Conservation (phyloP, 1,284 basidiomycete species). For the Pholiota adiposa region DNA sequence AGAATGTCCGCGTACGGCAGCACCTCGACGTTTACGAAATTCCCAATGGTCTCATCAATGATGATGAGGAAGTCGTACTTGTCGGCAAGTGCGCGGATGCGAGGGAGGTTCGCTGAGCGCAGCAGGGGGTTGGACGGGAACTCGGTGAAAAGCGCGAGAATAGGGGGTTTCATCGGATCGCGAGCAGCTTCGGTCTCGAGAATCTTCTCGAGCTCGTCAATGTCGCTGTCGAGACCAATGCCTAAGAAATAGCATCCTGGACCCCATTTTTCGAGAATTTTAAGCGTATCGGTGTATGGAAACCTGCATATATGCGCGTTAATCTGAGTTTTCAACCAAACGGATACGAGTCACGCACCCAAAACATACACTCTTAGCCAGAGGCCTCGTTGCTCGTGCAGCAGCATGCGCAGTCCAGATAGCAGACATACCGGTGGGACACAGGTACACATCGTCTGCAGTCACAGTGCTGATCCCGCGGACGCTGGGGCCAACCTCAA, state of each 20-base stretch:
- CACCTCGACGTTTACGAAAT: constrained; percentile 95
- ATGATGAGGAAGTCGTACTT: constrained; percentile 89
- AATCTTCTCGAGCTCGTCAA: constrained; percentile 73
- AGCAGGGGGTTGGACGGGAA: constrained; percentile 96
- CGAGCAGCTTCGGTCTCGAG: constrained; percentile 51
- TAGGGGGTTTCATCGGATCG: constrained; percentile 51
- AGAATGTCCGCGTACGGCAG: constrained; percentile 90
- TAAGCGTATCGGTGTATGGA: constrained; percentile 97
- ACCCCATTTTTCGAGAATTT: constrained; percentile 96
- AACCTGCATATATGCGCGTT: constrained; percentile 60
- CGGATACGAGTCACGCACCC: constrained; percentile 59
- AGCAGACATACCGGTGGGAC: constrained; percentile 89
- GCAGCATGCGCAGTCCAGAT: constrained; percentile 92
- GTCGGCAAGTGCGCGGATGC: constrained; percentile 84
- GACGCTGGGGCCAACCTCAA: constrained; percentile 57
- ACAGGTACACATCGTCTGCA: constrained; percentile 90
- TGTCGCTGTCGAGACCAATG: constrained; percentile 76
- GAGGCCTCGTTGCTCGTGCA: constrained; percentile 52
- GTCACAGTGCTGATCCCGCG: constrained; percentile 66
- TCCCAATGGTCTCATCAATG: constrained; percentile 96
- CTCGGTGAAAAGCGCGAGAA: constrained; percentile 80
- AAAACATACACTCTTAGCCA: constrained; percentile 90
- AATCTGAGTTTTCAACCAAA: not conserved
- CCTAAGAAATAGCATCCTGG: constrained; percentile 94
- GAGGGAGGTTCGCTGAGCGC: constrained; percentile 80